These are phyloP conservation scores for Cordia subcordata DNA, from an alignment of 257 asterid species.

Conservation along the genomic window DNA sequence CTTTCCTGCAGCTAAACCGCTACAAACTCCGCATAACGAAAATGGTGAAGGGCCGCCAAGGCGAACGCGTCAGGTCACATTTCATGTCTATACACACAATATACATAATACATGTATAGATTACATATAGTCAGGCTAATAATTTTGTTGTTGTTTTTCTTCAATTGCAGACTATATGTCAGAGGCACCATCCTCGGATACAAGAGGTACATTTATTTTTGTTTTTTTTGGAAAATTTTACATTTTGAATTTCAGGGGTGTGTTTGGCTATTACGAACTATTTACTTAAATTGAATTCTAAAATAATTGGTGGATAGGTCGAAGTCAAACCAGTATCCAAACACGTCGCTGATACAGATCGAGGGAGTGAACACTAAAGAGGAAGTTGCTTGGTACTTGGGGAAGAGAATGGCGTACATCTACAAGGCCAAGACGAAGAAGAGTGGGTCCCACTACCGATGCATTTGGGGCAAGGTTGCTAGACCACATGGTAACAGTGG, in stretches of 20 bases:
- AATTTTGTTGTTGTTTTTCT: background rate
- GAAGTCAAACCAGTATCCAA: slow-evolving; percentile 70
- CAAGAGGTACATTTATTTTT: slow-evolving; percentile 34
- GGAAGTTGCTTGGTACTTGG: slow-evolving; percentile 70
- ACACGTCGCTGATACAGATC: slow-evolving; percentile 57
- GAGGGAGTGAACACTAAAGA: slow-evolving; percentile 71
- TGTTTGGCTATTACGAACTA: background rate
- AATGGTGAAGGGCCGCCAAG: slow-evolving; percentile 61
- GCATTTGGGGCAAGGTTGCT: slow-evolving; percentile 66
- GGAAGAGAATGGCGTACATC: slow-evolving; percentile 60
- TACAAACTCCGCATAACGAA: slow-evolving; percentile 7
- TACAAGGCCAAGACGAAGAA: slow-evolving; percentile 69
- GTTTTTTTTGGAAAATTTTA: background rate
- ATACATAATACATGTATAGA: background rate
- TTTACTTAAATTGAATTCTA: background rate
- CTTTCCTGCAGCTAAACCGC: too few relatives aligned
- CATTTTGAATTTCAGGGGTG: background rate
- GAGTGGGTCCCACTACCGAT: slow-evolving; percentile 50
- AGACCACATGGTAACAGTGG: slow-evolving; percentile 76
- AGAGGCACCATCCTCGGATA: slow-evolving; percentile 69
- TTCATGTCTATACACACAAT: background rate
- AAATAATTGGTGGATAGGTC: slow-evolving; percentile 30
- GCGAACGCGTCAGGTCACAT: slow-evolving; percentile 47
- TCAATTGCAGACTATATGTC: slow-evolving; percentile 37
- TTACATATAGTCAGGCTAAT: background rate